Conservation (phyloP, 2,329 filamentous ascomycete genomes). For the Coniochaeta hoffmannii region DNA sequence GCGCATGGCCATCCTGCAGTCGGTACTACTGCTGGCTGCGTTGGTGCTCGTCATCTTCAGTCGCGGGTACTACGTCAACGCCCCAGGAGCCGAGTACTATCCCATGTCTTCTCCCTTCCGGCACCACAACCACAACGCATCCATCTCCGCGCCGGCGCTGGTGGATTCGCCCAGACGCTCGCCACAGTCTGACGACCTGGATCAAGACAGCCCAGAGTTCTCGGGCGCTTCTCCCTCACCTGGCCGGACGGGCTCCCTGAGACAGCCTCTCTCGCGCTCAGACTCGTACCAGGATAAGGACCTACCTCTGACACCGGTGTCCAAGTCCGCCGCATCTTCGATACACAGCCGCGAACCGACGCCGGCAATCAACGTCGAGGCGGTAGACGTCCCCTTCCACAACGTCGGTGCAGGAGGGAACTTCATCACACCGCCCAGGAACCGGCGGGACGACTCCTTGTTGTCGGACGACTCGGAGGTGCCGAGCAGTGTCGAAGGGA, state of each 20-base stretch:
- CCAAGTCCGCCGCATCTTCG: not conserved
- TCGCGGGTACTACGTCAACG: slow-evolving; percentile 25
- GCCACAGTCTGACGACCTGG: not conserved
- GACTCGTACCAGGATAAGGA: not conserved
- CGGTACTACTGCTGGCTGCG: slow-evolving; percentile 77
- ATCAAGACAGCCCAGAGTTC: not conserved
- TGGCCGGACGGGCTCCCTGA: not conserved
- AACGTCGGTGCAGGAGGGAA: not conserved
- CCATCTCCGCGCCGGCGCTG: not conserved
- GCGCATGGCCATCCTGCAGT: slow-evolving; percentile 88
- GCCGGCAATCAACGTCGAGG: slow-evolving; percentile 1
- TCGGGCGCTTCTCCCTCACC: not conserved
- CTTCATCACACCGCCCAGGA: not conserved
- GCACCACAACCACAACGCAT: slow-evolving; percentile 1
- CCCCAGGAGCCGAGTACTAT: not conserved
- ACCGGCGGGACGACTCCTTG: not conserved
- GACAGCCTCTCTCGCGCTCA: not conserved
- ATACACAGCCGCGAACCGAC: not conserved
- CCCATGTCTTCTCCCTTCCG: not conserved
- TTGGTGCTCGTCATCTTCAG: slow-evolving; percentile 82
- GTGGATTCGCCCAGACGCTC: not conserved
- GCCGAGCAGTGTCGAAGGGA: not conserved
- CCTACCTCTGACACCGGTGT: slow-evolving; percentile 1
- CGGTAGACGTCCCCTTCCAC: not conserved
- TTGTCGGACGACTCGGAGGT: not conserved